Conservation (phyloP, 208 protist genomes). For the Endotrypanum monterogeii region DNA sequence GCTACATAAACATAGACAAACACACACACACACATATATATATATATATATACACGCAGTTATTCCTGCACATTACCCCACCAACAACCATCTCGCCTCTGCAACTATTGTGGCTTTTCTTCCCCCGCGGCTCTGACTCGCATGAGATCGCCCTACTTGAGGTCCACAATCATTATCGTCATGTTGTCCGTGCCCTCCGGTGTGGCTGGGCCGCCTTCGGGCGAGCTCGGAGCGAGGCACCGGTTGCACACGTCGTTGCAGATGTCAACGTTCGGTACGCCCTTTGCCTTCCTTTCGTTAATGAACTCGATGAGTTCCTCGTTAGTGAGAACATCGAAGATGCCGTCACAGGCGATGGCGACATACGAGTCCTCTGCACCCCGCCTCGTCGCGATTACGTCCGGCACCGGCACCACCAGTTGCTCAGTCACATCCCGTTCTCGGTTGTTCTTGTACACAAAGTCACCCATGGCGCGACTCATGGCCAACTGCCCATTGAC, state of each 20-base stretch:
- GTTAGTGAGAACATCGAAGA: constrained; percentile 89
- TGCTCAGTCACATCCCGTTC: constrained; percentile 54
- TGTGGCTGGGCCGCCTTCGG: constrained; percentile 39
- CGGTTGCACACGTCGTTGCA: constrained; percentile 71
- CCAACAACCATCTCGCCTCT: neutral
- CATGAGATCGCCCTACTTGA: constrained; percentile 30
- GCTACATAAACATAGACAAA: neutral
- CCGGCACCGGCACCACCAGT: constrained; percentile 75
- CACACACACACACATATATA: neutral
- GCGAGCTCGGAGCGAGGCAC: constrained; percentile 59
- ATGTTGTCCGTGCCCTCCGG: constrained; percentile 89
- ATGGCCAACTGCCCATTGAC: constrained; percentile 95
- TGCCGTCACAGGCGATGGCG: constrained; percentile 87
- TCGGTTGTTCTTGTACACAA: constrained; percentile 84
- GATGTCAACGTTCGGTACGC: constrained; percentile 54
- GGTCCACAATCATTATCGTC: constrained; percentile 87
- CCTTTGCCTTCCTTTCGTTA: constrained; percentile 34
- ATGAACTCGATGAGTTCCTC: constrained; percentile 78
- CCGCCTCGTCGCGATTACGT: constrained; percentile 49
- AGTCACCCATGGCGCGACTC: constrained; percentile 94
- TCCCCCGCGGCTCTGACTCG: neutral
- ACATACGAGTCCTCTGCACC: constrained; percentile 64
- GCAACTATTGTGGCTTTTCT: too few relatives aligned
- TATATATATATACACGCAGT: neutral
- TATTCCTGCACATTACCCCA: neutral